Evolutionary conservation across 202 grass and related monocot species (phyloP).

Genomic region (Brachypodium distachyon): DNA sequence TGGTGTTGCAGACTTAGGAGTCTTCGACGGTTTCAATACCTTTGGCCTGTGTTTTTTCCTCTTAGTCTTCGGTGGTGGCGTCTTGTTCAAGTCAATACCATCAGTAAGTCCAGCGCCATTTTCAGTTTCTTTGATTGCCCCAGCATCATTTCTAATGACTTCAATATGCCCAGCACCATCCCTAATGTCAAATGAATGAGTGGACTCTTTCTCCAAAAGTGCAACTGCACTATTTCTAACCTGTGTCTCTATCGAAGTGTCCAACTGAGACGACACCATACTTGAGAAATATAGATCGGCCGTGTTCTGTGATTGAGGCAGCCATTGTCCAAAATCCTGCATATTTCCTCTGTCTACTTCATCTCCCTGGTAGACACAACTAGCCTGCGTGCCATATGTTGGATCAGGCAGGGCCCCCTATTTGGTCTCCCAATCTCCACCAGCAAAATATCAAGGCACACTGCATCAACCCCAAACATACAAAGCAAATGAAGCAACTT

Average conservation of each 20-base stretch:
- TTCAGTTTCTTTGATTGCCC: not conserved
- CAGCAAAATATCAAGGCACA: not conserved
- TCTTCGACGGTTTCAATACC: conserved; percentile 40
- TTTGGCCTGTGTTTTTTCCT: conserved; percentile 76
- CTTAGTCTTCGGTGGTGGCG: conserved; percentile 42
- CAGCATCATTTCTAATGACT: not conserved
- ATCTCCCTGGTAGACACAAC: not conserved
- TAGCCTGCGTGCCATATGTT: not conserved
- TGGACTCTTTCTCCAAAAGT: conserved; percentile 6
- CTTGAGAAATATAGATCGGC: conserved; percentile 18
- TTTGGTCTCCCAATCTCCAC: not conserved
- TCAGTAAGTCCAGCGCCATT: conserved; percentile 2
- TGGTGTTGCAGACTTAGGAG: conserved; percentile 35
- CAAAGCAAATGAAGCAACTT: not conserved
- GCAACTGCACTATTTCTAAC: not conserved
- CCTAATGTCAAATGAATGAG: not conserved
- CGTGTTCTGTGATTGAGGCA: conserved; percentile 15
- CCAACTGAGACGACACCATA: conserved; percentile 7
- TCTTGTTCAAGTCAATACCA: conserved; percentile 63
- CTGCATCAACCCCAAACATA: not conserved
- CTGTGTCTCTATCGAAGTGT: conserved; percentile 8
- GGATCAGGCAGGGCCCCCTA: not conserved
- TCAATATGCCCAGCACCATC: conserved; percentile 1
- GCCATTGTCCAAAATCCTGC: conserved; percentile 31
- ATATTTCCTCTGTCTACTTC: conserved; percentile 22